Base-by-base conservation (phyloP, 2,329 filamentous ascomycete species). In the Claviceps purpurea region DNA sequence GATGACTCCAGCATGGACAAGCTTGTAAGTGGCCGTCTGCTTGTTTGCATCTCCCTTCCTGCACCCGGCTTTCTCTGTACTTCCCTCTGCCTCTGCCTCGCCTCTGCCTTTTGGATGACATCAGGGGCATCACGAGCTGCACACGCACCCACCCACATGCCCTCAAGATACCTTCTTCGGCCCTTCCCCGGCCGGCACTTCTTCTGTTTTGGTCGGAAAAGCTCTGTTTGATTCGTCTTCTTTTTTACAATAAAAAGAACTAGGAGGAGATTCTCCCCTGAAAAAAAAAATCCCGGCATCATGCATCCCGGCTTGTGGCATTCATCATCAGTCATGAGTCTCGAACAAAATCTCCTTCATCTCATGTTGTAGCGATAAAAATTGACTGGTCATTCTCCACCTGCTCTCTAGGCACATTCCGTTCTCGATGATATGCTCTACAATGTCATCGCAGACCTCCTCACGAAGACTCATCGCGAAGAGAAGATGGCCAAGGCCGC, bases 391-490 rank as follows among this genome's bases (percentile, higher is more conserved):
- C 10, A 26, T 49, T 52, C 30, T 30, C 22, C 5, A 16, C 22
- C 22, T 24, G n/a, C 7, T 34, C 14, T 46, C 41, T 49, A 84
- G 81, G 73, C 81, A 57, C 76, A 81, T 63, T 70, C 77, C 22
- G 78, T 91, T 55, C 75, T 91, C 61, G 84, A 89, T 61, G 85
- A 90, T 62, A 69, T 84, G 52, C 72, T 91, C 56, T 82, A 85
- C 71, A 89, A 87, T 66, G 78, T 90, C 61, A 76, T 90, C 58
- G 83, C 86, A 66, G 84, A 87, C 64, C 74, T 88, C 50, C 73
- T 88, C 57, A 75, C 89, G 61, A 80, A 86, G 65, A 82, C 81
- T 42, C 87, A 91, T 65, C 84, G 84, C 58, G 78, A 86, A 59
- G 87, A 91, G 70, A 90, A 90, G 72, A 78, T 81, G 57, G 80